Evolutionary conservation across 257 asterid genomes (phyloP), one percentile per base, ranked within the genome.

Genomic region (Salvia rosmarinus): DNA sequence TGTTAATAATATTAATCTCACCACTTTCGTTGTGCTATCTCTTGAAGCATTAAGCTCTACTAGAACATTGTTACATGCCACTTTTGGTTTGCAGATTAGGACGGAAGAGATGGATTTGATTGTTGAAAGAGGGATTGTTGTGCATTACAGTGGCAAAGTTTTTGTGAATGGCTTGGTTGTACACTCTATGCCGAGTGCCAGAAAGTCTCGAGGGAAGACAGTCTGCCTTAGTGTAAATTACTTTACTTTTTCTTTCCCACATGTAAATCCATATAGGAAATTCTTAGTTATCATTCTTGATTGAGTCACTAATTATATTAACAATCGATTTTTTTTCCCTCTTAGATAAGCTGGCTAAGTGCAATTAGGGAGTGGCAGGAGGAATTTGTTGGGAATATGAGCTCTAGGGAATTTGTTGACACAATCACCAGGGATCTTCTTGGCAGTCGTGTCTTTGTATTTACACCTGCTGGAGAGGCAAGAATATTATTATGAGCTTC

Each of bases 291-390:
- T 70, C 25, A 47, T 69, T 34, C 46, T 68, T 68, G 10, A 64
- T 54, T 70, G 21, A 12, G 28, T 43, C 61, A 40, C 79, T 78
- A 77, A 62, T 75, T 68, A 17, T 61, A 52, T 71, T 59, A 63
- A 52, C 32, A 67, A 59, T 59, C 59, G 16, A 28, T 68, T 42
- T 40, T 55, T 71, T 60, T 28, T 56, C 40, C 30, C 77, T 78
- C 20, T 73, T 90, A 92, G 98, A 90, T 92, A 80, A 87, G 98
- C 57, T 92, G 98, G 98, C 92, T 92, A 70, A 90, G 90, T 81
- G 98, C 98, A 76, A 92, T 92, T 60, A 85, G 98, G 79, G 98
- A 92, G 80, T 92, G 98, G 98, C 97, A 92, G 77, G 96, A 92
- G 80, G 98, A 92, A 81, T 92, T 92, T 67, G 98, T 90, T 64